Percentiles rank a stretch among this genome's conserved stretches.
Conservation (phyloP, 2,329 filamentous ascomycete species). For the Claviceps citrina region DNA sequence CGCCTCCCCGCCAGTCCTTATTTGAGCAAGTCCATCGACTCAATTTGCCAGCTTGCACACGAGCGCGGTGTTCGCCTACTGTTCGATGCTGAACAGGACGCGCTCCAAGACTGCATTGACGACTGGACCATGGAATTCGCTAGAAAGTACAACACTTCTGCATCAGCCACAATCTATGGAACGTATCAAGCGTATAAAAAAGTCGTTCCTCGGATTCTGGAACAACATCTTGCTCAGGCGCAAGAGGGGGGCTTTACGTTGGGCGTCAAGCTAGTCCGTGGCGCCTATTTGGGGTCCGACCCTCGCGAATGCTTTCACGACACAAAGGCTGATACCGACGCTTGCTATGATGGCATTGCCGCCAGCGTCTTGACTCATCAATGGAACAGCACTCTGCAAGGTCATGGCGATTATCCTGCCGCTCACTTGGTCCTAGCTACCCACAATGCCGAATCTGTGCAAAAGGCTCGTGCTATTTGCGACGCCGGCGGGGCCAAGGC, state of each 20-base stretch:
- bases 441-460: constrained; percentile 64
- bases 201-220: constrained; percentile 39
- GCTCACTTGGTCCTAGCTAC: constrained; percentile 60
- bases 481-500: constrained; percentile 27
- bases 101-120: constrained; percentile 65
- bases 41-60: constrained; percentile 58
- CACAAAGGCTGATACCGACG: constrained; percentile 55
- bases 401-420: constrained; percentile 33
- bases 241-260: constrained; percentile 46
- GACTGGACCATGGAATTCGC: constrained; percentile 67
- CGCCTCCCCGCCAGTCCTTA: constrained; percentile 45
- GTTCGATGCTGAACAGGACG: constrained; percentile 74
- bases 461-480: constrained; percentile 36
- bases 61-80: constrained; percentile 57
- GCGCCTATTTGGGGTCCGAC: constrained; percentile 58
- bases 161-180: constrained; percentile 58
- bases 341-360: constrained; percentile 56
- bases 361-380: constrained; percentile 48
- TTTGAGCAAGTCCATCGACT: constrained; percentile 54
- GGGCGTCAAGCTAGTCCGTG: constrained; percentile 61
- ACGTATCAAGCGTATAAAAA: constrained; percentile 71
- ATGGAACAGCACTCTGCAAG: constrained; percentile 21
- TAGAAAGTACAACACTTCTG: constrained; percentile 54
- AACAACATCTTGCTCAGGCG: constrained; percentile 43
- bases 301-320: constrained; percentile 56